Conservation (phyloP, 2,329 filamentous ascomycete species). For the Diaporthe citri region DNA sequence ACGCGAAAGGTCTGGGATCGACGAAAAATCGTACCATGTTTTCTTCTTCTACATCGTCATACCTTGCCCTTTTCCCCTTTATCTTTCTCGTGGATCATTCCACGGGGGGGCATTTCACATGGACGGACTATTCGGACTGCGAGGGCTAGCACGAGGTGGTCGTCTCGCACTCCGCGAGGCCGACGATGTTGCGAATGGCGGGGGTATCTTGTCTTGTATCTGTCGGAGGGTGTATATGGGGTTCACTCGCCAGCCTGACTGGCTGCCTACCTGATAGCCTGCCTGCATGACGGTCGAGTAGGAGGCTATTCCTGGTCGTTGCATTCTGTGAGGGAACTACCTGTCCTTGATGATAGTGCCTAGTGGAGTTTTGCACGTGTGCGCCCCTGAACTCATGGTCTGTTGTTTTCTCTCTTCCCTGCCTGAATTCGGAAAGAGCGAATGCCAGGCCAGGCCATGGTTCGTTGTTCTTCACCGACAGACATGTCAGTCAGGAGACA, state of each 20-base stretch:
- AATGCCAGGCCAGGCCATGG: neutral
- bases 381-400: neutral
- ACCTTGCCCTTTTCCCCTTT: neutral
- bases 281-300: neutral
- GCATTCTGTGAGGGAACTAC: neutral
- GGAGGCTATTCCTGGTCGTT: neutral
- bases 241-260: neutral
- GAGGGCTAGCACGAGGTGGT: neutral
- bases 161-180: neutral
- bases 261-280: neutral
- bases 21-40: conserved; percentile 16
- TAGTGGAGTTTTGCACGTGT: neutral
- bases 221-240: neutral
- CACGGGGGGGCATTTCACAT: neutral
- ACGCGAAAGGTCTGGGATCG: conserved; percentile 22
- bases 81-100: neutral
- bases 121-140: neutral
- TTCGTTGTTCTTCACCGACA: neutral
- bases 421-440: neutral
- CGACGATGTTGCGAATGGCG: neutral
- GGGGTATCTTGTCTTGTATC: neutral
- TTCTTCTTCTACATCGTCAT: neutral
- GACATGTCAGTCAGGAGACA: neutral
- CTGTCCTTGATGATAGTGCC: neutral
- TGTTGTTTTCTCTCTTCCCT: neutral